Percentiles rank a stretch among this genome's conserved stretches.
Conservation (phyloP, 805 yeast species). For the Metschnikowia drakensbergensis region DNA sequence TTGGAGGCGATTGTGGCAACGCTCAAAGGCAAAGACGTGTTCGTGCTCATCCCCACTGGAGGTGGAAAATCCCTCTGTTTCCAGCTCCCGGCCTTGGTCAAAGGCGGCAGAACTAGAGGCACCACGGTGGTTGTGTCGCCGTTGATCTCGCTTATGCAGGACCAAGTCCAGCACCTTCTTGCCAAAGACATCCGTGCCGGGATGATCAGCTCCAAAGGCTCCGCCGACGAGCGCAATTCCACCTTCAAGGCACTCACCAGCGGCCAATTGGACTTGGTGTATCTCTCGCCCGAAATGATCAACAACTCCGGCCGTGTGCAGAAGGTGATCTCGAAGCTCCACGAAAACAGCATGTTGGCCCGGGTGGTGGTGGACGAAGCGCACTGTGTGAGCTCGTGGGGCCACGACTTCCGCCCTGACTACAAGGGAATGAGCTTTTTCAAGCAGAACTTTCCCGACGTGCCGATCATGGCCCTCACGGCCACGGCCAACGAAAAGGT, state of each 20-base stretch:
- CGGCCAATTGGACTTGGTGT: conserved; percentile 72
- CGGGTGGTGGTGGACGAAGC: conserved; percentile 95
- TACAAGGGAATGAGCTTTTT: conserved; percentile 77
- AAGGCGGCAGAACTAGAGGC: conserved; percentile 71
- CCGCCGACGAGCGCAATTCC: conserved; percentile 56
- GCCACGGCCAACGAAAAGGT: conserved; percentile 96
- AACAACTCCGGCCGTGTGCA: conserved; percentile 68
- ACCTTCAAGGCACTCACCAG: conserved; percentile 58
- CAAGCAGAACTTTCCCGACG: conserved; percentile 66
- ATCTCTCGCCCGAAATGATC: conserved; percentile 93
- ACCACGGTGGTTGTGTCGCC: conserved; percentile 93
- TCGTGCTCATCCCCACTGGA: conserved; percentile 97
- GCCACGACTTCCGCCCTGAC: conserved; percentile 97
- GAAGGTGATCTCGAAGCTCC: conserved; percentile 54
- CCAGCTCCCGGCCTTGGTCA: conserved; percentile 87
- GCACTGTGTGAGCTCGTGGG: conserved; percentile 98
- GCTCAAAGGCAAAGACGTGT: conserved; percentile 74
- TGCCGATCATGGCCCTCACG: conserved; percentile 93
- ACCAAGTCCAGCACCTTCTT: conserved; percentile 81
- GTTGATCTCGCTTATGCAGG: conserved; percentile 93
- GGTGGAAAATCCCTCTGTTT: conserved; percentile 97
- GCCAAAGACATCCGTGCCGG: conserved; percentile 72
- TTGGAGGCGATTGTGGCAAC: conserved; percentile 81
- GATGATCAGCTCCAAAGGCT: conserved; percentile 78
- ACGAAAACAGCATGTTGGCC: conserved; percentile 58